phyloP scores from a whole-genome alignment of 768 basidiomycete species.

The Boletales sp. region DNA sequence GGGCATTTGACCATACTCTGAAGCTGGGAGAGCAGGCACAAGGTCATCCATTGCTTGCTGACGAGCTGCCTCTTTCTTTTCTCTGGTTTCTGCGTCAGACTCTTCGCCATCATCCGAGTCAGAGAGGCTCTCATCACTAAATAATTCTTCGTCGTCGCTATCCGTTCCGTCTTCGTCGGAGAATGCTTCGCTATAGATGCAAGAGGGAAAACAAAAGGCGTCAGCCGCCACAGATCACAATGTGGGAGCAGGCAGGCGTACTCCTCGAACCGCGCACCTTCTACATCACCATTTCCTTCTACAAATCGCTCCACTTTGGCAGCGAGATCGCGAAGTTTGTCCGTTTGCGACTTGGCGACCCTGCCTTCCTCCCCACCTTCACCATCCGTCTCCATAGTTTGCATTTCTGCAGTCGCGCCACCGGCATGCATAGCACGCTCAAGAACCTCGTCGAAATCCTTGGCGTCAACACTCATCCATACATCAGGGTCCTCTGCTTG shows the following conservation, averaged over 20 bases:
- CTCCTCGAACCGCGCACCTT: constrained; percentile 91
- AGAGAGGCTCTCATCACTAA: constrained; percentile 41
- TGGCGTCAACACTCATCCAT: constrained; percentile 82
- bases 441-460: constrained; percentile 74
- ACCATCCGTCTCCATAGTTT: constrained; percentile 51
- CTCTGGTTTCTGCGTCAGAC: constrained; percentile 30
- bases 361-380: constrained; percentile 35
- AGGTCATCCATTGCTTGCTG: constrained; percentile 74
- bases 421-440: constrained; percentile 34
- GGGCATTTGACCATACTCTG: constrained; percentile 89
- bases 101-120: constrained; percentile 42
- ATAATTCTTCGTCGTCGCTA: constrained; percentile 31
- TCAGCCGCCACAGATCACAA: constrained; percentile 2
- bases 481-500: constrained; percentile 69
- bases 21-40: constrained; percentile 72
- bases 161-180: constrained; percentile 57
- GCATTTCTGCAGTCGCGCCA: constrained; percentile 13
- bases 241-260: constrained; percentile 34
- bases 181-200: constrained; percentile 50
- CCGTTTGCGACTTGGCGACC: constrained; percentile 61
- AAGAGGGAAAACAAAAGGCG: not conserved
- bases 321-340: constrained; percentile 71
- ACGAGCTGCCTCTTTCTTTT: constrained; percentile 37
- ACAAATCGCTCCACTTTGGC: constrained; percentile 88
- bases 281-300: constrained; percentile 82